Base-by-base conservation (phyloP, 148 eudicot genomes). In the Vaccinium corymbosum region DNA sequence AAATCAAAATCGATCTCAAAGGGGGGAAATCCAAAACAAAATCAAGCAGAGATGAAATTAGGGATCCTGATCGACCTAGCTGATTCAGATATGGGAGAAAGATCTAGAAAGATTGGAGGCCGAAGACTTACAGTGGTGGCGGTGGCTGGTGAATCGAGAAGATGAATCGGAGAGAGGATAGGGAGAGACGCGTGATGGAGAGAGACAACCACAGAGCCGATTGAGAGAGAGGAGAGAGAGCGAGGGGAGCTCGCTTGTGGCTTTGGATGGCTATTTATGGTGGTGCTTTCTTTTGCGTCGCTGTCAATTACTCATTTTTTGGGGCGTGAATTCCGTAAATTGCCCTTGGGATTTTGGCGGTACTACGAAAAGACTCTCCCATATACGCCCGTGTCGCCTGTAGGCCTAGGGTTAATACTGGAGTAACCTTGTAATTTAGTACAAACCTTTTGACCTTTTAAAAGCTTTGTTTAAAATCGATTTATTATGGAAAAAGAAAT, bases 251-350 rank as follows among this genome's bases (percentile, higher is more conserved):
- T 68, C 46, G n/a, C 25, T 15, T 64, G 16, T 8, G 25, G 79
- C 76, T 81, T 29, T 62, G 49, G 71, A 38, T 79, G 66, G 88
- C 38, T 79, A 53, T 86, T 83, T 82, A 79, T 82, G 82, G 82
- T 83, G 81, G 62, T 72, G 73, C 14, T 48, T 70, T 25, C 49
- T 76, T 10, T 49, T 46, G 78, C 82, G 83, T 83, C 85, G 87
- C 84, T 68, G 81, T 51, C 83, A 27, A 42, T 62, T 81, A 42
- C 73, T 68, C 17, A 38, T 17, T 16, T 16, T 42, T 35, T 73
- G 8, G 46, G 6, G 46, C 32, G n/a, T 17, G 76, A 13, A 19
- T 73, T 16, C 22, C 12, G 11, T 16, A 17, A 19, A 56, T 11
- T 57, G 72, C 80, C 85, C 85, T 56, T 83, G 55, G 56, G 22